phyloP scores from a whole-genome alignment of 768 basidiomycete genomes.

The Naematelia encephala region DNA sequence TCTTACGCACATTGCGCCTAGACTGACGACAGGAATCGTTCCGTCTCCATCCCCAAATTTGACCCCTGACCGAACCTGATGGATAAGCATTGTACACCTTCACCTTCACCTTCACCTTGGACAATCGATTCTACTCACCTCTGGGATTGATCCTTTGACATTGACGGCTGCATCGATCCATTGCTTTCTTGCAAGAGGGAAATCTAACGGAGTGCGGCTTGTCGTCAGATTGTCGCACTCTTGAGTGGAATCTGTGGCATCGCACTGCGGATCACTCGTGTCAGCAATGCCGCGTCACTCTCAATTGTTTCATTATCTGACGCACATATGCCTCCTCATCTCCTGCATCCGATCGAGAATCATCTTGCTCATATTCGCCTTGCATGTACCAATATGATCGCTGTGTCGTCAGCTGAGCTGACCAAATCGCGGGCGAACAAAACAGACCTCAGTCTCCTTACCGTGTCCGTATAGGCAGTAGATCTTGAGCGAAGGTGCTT shows the following conservation, averaged over 20 bases:
- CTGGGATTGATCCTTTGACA: conserved; percentile 55
- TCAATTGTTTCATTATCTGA: background rate
- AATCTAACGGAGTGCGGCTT: conserved; percentile 56
- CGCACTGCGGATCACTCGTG: conserved; percentile 48
- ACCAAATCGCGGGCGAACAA: too few species aligned
- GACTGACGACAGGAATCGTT: conserved; percentile 55
- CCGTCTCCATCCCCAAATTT: conserved; percentile 95
- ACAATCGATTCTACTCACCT: conserved; percentile 17
- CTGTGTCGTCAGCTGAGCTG: conserved; percentile 51
- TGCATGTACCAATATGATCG: conserved; percentile 86
- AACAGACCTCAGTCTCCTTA: conserved; percentile 81
- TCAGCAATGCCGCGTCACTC: background rate
- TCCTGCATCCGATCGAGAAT: conserved; percentile 50
- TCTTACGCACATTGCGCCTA: conserved; percentile 91
- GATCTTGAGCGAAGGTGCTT: conserved; percentile 86
- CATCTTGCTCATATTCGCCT: conserved; percentile 67
- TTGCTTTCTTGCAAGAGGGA: conserved; percentile 60
- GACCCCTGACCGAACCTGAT: conserved; percentile 68
- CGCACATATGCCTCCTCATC: conserved; percentile 34
- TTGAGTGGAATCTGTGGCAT: conserved; percentile 53
- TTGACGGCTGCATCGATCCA: conserved; percentile 86
- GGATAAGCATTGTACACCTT: conserved; percentile 31
- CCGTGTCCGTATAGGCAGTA: conserved; percentile 93
- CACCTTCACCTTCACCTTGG: background rate
- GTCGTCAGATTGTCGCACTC: conserved; percentile 54